Evolutionary conservation across 345 rosid species (phyloP).

Genomic region (Euphorbia peplus): DNA sequence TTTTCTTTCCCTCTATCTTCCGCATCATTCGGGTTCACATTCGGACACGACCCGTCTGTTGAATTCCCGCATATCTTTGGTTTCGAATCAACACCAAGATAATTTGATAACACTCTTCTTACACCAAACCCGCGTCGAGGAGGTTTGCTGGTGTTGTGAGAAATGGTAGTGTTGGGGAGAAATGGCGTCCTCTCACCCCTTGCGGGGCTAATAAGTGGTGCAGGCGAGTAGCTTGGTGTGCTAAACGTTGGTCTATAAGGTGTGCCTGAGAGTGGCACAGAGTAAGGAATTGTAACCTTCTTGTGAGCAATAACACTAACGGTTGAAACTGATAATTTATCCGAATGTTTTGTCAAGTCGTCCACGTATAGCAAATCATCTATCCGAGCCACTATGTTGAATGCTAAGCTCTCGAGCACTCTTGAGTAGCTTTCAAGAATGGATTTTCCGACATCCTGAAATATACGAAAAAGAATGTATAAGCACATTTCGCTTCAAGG

Average conservation of each 20-base stretch:
- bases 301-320: constrained; percentile 47
- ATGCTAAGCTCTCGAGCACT: constrained; percentile 92
- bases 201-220: constrained; percentile 56
- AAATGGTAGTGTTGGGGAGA: constrained; percentile 27
- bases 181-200: constrained; percentile 62
- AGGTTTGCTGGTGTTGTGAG: constrained; percentile 37
- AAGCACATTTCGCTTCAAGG: neutral
- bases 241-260: constrained; percentile 62
- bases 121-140: constrained; percentile 86
- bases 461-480: neutral
- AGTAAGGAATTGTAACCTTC: constrained; percentile 50
- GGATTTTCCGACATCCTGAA: constrained; percentile 96
- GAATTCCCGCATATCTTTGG: constrained; percentile 49
- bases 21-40: constrained; percentile 19
- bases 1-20: constrained; percentile 25
- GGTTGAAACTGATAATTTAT: constrained; percentile 50
- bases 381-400: constrained; percentile 83
- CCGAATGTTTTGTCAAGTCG: constrained; percentile 76
- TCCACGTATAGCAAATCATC: constrained; percentile 90
- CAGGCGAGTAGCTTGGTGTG: constrained; percentile 79
- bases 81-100: constrained; percentile 73
- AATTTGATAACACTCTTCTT: constrained; percentile 64
- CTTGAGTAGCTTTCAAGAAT: constrained; percentile 91
- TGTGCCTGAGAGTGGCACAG: constrained; percentile 61
- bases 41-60: constrained; percentile 35